Percentiles rank a stretch among this genome's conserved stretches.
Conservation (phyloP, 2,329 filamentous ascomycete genomes). For the Verticillium albo-atrum region DNA sequence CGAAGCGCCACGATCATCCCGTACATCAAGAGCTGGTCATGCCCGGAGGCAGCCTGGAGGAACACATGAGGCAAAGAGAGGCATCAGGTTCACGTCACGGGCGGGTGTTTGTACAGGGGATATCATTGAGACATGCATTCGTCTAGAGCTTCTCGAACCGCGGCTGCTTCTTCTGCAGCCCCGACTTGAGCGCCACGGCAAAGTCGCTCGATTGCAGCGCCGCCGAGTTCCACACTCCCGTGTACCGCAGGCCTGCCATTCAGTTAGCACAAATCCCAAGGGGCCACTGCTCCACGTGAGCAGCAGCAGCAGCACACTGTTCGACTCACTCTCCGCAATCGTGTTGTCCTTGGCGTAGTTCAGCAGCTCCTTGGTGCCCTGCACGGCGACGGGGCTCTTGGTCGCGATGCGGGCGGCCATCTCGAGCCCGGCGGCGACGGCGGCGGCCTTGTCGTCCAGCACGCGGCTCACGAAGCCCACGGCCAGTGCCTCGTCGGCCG, state of each 20-base stretch:
- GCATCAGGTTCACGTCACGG: neutral
- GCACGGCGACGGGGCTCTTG: conserved; percentile 85
- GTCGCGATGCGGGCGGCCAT: conserved; percentile 62
- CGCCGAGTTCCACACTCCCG: conserved; percentile 80
- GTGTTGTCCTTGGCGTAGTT: conserved; percentile 77
- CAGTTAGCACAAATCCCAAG: neutral
- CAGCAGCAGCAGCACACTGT: neutral
- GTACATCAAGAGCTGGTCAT: too few species aligned
- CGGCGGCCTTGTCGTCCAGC: conserved; percentile 56
- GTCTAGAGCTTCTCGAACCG: conserved; percentile 79
- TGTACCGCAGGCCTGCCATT: conserved; percentile 66
- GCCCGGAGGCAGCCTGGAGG: too few species aligned
- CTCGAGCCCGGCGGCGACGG: conserved; percentile 58
- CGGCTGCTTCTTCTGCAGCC: conserved; percentile 72
- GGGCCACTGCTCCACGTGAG: neutral
- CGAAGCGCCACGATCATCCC: too few species aligned
- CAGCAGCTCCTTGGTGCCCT: conserved; percentile 82
- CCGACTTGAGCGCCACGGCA: conserved; percentile 66
- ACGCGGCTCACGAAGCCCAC: conserved; percentile 68
- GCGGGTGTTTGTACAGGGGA: neutral
- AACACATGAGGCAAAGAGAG: too few species aligned
- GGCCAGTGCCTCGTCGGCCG: conserved; percentile 61
- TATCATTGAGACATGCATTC: neutral
- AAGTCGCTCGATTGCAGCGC: conserved; percentile 81
- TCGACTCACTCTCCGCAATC: conserved; percentile 65